These are phyloP conservation scores for Teratosphaeriaceae sp. DNA, from an alignment of 2,329 filamentous ascomycete species.

Conservation along the genomic window DNA sequence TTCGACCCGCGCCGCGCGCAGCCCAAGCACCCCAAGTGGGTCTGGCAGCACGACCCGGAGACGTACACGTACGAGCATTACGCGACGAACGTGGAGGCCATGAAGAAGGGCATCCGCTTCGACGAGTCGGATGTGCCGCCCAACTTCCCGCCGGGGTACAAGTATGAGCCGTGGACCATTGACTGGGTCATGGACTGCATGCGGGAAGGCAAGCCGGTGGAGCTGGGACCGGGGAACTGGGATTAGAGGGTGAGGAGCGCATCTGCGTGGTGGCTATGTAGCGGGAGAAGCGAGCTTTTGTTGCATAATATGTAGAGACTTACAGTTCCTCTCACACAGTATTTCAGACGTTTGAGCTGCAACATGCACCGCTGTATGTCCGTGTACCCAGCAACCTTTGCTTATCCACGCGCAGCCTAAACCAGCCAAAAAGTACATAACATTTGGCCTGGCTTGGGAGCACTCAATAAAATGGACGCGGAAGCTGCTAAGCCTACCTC, in stretches of 20 bases:
- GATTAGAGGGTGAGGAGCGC: slow-evolving; percentile 12
- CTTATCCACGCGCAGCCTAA: too few species aligned
- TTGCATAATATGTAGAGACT: too few species aligned
- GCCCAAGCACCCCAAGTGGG: slow-evolving; percentile 41
- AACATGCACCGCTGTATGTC: too few species aligned
- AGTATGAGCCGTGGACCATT: slow-evolving; percentile 34
- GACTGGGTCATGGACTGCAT: slow-evolving; percentile 36
- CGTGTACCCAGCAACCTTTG: too few species aligned
- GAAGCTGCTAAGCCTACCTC: too few species aligned
- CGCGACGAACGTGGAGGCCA: slow-evolving; percentile 33
- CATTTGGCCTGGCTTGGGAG: too few species aligned
- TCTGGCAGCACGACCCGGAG: slow-evolving; percentile 41
- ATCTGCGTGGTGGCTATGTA: too few species aligned
- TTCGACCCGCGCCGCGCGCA: slow-evolving; percentile 38
- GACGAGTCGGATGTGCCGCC: slow-evolving; percentile 37
- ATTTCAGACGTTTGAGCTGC: too few species aligned
- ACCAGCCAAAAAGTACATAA: too few species aligned
- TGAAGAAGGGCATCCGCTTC: slow-evolving; percentile 37
- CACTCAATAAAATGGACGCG: too few species aligned
- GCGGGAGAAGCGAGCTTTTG: too few species aligned
- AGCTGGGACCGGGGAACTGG: slow-evolving; percentile 30
- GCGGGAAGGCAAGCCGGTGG: slow-evolving; percentile 27
- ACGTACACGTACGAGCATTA: slow-evolving; percentile 41
- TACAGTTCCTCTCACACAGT: too few species aligned
- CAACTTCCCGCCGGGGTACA: slow-evolving; percentile 36